These are phyloP conservation scores for Knufia petricola DNA, from an alignment of 2,329 filamentous ascomycete species.

Conservation along the genomic window DNA sequence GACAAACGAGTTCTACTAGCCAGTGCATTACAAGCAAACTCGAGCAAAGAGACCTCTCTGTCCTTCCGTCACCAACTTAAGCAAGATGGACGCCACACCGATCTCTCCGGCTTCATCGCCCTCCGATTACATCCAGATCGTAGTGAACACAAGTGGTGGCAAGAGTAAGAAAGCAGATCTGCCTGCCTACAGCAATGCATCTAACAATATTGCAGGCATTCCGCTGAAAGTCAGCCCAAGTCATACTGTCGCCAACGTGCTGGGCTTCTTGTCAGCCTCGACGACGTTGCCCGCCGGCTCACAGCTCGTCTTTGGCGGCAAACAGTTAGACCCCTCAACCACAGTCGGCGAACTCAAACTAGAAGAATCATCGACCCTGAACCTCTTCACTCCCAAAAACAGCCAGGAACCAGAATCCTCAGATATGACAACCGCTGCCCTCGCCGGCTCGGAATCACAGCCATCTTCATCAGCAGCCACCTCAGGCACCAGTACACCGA, in stretches of 20 bases:
- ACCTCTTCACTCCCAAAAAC: conserved; percentile 33
- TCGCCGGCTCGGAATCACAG: conserved; percentile 44
- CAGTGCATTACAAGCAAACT: neutral
- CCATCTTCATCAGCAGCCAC: conserved; percentile 33
- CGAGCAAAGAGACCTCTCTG: neutral
- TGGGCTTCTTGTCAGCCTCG: conserved; percentile 47
- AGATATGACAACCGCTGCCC: conserved; percentile 29
- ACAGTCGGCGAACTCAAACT: conserved; percentile 22
- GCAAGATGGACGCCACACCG: conserved; percentile 3
- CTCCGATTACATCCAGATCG: conserved; percentile 2
- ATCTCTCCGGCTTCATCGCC: conserved; percentile 1
- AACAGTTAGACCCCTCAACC: conserved; percentile 38
- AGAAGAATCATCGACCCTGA: conserved; percentile 18
- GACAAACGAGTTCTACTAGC: neutral
- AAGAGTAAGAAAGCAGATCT: conserved; percentile 39
- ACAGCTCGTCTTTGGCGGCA: conserved; percentile 49
- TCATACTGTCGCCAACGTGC: conserved; percentile 47
- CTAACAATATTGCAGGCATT: conserved; percentile 38
- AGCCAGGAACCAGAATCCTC: conserved; percentile 10
- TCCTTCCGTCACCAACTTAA: neutral
- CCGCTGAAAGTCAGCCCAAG: conserved; percentile 45
- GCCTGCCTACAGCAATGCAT: conserved; percentile 10
- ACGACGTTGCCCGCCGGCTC: conserved; percentile 44
- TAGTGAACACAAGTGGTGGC: conserved; percentile 36
- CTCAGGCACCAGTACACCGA: conserved; percentile 41